Percentiles rank a stretch among this genome's conserved stretches.
Evolutionary conservation across 495 filamentous ascomycete genomes (phyloP).

Genomic region (Penicillium malachiteum): DNA sequence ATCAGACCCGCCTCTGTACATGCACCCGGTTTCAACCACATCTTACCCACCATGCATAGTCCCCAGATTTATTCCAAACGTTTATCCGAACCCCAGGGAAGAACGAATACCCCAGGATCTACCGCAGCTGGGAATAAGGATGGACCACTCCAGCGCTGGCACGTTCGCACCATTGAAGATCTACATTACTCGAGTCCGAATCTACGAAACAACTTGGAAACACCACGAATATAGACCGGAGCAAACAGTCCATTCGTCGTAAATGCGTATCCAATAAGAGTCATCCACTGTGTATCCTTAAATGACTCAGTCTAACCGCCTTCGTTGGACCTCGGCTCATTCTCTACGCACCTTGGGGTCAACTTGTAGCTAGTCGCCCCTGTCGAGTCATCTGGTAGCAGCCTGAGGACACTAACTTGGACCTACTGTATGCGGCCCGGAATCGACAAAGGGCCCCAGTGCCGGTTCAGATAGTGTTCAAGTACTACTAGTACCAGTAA

Average conservation of each 20-base stretch:
- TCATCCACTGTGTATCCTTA: constrained; percentile 10
- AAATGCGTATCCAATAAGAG: constrained; percentile 4
- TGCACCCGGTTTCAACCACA: too few species aligned
- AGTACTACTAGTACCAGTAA: too few species aligned
- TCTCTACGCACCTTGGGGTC: not conserved
- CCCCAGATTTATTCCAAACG: not conserved
- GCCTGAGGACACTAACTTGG: too few species aligned
- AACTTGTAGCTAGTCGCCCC: not conserved
- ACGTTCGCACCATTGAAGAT: not conserved
- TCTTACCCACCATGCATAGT: not conserved
- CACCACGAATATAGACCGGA: constrained; percentile 16
- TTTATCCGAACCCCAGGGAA: not conserved
- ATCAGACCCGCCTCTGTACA: not conserved
- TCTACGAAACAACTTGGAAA: not conserved
- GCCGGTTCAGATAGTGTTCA: too few species aligned
- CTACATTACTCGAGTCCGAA: not conserved
- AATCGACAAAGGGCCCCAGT: too few species aligned
- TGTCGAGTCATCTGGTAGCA: too few species aligned
- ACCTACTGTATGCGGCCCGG: too few species aligned
- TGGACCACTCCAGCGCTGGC: not conserved
- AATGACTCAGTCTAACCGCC: constrained; percentile 23
- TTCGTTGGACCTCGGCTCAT: constrained; percentile 28
- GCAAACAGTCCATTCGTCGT: constrained; percentile 3
- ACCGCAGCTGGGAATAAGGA: not conserved
- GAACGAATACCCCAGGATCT: not conserved